phyloP scores from a whole-genome alignment of 2,329 filamentous ascomycete genomes.

The Cladophialophora psammophila region DNA sequence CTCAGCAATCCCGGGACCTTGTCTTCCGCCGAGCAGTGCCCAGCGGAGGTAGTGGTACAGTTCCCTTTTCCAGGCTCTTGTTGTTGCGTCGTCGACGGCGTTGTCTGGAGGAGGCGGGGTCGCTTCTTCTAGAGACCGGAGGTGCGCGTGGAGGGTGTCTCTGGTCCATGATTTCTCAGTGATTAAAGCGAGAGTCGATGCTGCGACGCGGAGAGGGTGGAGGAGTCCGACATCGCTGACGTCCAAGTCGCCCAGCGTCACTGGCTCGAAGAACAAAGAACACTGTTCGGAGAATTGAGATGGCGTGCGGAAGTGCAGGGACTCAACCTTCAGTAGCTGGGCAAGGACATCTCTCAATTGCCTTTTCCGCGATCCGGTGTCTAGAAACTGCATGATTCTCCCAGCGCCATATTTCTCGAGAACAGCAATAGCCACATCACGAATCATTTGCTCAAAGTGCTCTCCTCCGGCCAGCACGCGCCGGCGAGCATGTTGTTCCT shows the following conservation, averaged over 20 bases:
- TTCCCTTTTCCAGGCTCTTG: conserved; percentile 48
- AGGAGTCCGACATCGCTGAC: conserved; percentile 33
- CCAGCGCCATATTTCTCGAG: conserved; percentile 36
- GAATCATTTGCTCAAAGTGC: conserved; percentile 50
- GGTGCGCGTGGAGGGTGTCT: conserved; percentile 50
- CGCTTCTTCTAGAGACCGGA: conserved; percentile 37
- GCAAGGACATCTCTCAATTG: conserved; percentile 57
- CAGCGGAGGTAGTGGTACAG: conserved; percentile 65
- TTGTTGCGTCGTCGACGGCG: not conserved
- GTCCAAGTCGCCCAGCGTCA: conserved; percentile 40
- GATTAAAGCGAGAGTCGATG: conserved; percentile 53
- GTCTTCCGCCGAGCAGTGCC: conserved; percentile 60
- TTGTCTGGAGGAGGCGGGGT: conserved; percentile 7
- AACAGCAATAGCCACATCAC: conserved; percentile 38
- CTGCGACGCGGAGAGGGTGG: conserved; percentile 53
- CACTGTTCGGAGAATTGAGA: conserved; percentile 64
- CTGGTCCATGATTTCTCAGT: conserved; percentile 51
- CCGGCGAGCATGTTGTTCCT: conserved; percentile 70
- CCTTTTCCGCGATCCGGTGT: conserved; percentile 35
- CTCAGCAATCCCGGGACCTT: conserved; percentile 61
- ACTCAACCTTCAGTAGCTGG: conserved; percentile 60
- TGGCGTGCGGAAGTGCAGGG: conserved; percentile 60
- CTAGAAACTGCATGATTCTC: conserved; percentile 29
- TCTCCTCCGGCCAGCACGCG: conserved; percentile 56
- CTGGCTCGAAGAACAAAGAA: conserved; percentile 63